Conservation (phyloP, 2,329 filamentous ascomycete genomes). For the Thelonectria blattea region DNA sequence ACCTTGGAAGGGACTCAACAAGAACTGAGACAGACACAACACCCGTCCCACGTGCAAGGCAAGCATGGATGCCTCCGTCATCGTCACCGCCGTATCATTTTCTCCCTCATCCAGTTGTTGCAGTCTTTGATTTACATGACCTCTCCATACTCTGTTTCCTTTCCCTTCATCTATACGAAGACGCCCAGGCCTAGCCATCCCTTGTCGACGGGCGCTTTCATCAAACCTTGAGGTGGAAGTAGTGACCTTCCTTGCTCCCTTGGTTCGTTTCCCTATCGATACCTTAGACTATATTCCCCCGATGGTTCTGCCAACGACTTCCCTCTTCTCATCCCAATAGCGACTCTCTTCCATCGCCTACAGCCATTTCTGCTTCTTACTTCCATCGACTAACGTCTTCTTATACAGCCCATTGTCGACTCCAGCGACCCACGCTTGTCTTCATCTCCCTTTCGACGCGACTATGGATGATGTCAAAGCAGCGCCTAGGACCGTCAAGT, state of each 20-base stretch:
- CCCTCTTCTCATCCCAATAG: not conserved
- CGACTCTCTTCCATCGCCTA: not conserved
- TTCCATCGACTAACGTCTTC: not conserved
- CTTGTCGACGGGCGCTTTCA: not conserved
- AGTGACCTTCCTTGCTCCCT: not conserved
- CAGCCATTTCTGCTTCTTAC: not conserved
- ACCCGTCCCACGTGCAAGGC: constrained; percentile 18
- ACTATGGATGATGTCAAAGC: constrained; percentile 35
- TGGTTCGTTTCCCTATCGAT: constrained; percentile 1
- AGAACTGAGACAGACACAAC: constrained; percentile 6
- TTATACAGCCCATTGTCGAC: not conserved
- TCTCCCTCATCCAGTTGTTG: constrained; percentile 1
- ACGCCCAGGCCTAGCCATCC: not conserved
- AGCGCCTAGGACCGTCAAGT: constrained; percentile 27
- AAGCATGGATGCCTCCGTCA: constrained; percentile 1
- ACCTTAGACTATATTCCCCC: not conserved
- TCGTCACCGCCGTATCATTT: constrained; percentile 14
- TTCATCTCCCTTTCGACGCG: not conserved
- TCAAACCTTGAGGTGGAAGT: not conserved
- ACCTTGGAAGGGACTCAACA: constrained; percentile 14
- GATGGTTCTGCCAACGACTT: not conserved
- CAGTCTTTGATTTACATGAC: not conserved
- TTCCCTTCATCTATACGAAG: not conserved
- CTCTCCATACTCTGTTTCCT: not conserved
- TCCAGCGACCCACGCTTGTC: not conserved